Conservation (phyloP, 345 rosid genomes). For the Syzygium jambos region DNA sequence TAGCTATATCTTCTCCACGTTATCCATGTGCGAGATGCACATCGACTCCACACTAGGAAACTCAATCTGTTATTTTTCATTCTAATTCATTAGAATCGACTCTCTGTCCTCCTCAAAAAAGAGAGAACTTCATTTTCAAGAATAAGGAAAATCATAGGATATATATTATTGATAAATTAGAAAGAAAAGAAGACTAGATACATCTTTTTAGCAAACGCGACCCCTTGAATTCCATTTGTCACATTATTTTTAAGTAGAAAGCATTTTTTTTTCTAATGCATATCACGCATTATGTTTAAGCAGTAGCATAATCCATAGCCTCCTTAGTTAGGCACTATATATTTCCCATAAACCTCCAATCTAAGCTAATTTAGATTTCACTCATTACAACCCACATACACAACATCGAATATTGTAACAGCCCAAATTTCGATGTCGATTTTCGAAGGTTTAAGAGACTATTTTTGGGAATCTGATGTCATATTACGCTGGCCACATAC, state of each 20-base stretch:
- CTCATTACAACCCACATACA: not conserved
- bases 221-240: not conserved
- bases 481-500: no score
- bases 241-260: not conserved
- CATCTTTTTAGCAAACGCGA: not conserved
- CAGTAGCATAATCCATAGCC: not conserved
- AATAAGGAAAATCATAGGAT: not conserved
- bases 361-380: not conserved
- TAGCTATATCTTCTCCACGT: not conserved
- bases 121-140: not conserved
- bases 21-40: not conserved
- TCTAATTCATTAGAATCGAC: not conserved
- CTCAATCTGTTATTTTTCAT: not conserved
- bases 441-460: no score
- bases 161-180: accelerated
- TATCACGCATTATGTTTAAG: not conserved
- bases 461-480: no score
- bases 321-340: accelerated
- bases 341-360: not conserved
- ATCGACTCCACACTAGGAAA: not conserved
- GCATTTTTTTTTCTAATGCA: no score
- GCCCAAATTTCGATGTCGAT: no score
- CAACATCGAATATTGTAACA: no score
- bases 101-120: not conserved
- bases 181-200: not conserved